phyloP scores from a whole-genome alignment of 1,139 yeast species.

The Candida tetrigidarum region DNA sequence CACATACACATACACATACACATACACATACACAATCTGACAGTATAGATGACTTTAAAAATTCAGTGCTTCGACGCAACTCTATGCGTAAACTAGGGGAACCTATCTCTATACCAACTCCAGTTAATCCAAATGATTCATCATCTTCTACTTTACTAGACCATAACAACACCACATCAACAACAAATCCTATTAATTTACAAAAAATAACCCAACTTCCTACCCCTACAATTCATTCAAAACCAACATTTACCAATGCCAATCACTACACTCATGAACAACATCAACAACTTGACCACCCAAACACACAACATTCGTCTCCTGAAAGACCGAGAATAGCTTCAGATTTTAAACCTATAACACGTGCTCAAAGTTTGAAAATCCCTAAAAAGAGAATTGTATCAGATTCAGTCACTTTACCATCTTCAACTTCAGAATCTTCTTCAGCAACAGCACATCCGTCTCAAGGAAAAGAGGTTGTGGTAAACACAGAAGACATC shows the following conservation, averaged over 20 bases:
- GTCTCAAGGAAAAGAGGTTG: conserved; percentile 5
- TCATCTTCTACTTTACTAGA: background rate
- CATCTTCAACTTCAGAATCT: conserved; percentile 9
- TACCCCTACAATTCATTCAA: conserved; percentile 53
- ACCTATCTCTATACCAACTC: background rate
- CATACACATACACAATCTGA: background rate
- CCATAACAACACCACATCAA: background rate
- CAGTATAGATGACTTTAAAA: conserved; percentile 1
- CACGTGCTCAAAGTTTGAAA: conserved; percentile 24
- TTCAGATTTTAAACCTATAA: conserved; percentile 41
- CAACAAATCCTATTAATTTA: conserved; percentile 25
- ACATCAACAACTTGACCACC: conserved; percentile 1
- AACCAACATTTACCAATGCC: conserved; percentile 31
- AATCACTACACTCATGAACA: conserved; percentile 8
- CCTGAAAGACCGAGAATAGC: conserved; percentile 24
- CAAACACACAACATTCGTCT: conserved; percentile 6
- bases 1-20: background rate
- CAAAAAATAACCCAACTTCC: conserved; percentile 49
- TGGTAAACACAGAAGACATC: background rate
- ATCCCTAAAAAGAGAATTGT: conserved; percentile 23
- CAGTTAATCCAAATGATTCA: background rate
- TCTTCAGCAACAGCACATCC: conserved; percentile 4
- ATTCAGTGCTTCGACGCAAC: conserved; percentile 4
- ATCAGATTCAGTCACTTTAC: conserved; percentile 26
- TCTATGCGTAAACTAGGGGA: conserved; percentile 4